These are phyloP conservation scores for Debaryomyces coudertii DNA, from an alignment of 1,139 yeast species.

Conservation along the genomic window DNA sequence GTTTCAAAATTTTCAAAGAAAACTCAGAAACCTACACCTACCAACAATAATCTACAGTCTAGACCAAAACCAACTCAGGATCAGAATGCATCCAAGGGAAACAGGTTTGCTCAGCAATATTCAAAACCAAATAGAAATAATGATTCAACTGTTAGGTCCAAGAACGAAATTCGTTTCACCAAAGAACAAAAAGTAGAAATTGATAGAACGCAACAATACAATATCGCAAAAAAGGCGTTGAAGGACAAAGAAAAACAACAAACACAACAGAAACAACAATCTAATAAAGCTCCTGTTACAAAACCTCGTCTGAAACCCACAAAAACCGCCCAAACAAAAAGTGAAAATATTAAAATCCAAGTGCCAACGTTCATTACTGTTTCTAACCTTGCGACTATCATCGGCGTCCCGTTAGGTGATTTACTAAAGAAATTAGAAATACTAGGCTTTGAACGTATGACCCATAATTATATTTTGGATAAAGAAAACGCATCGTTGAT, in stretches of 20 bases:
- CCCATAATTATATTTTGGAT: conserved; percentile 80
- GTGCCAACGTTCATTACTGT: conserved; percentile 78
- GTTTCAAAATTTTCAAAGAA: conserved; percentile 24
- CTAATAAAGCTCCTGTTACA: neutral
- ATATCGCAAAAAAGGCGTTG: conserved; percentile 21
- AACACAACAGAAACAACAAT: neutral
- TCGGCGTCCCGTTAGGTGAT: conserved; percentile 64
- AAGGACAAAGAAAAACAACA: conserved; percentile 16
- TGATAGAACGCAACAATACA: conserved; percentile 15
- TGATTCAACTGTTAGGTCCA: neutral
- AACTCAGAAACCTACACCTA: conserved; percentile 8
- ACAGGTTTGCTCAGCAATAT: conserved; percentile 34
- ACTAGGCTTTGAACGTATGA: conserved; percentile 76
- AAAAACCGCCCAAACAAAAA: conserved; percentile 17
- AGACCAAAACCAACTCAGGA: neutral
- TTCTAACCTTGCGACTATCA: conserved; percentile 71
- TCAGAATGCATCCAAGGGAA: conserved; percentile 14
- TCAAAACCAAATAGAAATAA: conserved; percentile 11
- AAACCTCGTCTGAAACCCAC: conserved; percentile 14
- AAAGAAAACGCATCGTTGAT: conserved; percentile 82
- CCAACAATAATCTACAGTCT: neutral
- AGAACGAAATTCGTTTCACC: neutral
- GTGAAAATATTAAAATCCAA: conserved; percentile 42
- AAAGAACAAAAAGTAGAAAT: conserved; percentile 10
- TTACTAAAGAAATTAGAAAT: conserved; percentile 60